Conservation (phyloP, 306 rosid species). For the Dalbergia oliveri region DNA sequence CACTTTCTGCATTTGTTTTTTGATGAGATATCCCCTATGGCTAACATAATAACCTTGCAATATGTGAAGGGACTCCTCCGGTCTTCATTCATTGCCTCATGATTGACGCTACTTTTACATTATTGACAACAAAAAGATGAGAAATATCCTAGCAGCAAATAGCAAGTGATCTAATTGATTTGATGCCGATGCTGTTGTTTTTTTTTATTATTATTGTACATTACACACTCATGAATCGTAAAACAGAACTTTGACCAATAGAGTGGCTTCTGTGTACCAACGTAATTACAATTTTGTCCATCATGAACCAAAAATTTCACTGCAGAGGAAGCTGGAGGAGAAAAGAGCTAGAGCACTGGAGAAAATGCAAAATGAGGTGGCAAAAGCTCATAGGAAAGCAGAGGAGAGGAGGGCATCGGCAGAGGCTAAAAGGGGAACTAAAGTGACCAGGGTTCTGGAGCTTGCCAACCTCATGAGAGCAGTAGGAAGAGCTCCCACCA, state of each 20-base stretch:
- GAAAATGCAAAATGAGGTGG: conserved; percentile 85
- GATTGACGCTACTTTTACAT: conserved; percentile 30
- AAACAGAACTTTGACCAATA: conserved; percentile 6
- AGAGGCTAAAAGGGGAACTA: conserved; percentile 90
- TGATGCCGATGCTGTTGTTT: conserved; percentile 16
- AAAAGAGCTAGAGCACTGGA: conserved; percentile 88
- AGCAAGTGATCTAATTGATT: conserved; percentile 25
- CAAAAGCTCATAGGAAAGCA: conserved; percentile 85
- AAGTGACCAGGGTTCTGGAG: conserved; percentile 82
- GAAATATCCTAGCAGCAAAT: conserved; percentile 21
- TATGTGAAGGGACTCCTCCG: conserved; percentile 18
- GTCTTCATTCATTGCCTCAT: background rate
- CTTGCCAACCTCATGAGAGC: conserved; percentile 85
- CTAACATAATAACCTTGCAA: conserved; percentile 4
- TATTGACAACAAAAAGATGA: background rate
- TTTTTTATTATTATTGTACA: background rate
- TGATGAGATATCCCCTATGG: background rate
- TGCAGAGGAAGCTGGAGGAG: conserved; percentile 95
- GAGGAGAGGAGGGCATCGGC: conserved; percentile 95
- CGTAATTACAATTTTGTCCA: background rate
- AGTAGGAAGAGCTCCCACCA: conserved; percentile 89
- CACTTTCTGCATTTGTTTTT: background rate
- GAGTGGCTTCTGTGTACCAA: background rate
- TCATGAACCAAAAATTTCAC: background rate
- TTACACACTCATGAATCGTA: background rate